Conservation (phyloP, 257 asterid species). For the Ilex aquifolium region DNA sequence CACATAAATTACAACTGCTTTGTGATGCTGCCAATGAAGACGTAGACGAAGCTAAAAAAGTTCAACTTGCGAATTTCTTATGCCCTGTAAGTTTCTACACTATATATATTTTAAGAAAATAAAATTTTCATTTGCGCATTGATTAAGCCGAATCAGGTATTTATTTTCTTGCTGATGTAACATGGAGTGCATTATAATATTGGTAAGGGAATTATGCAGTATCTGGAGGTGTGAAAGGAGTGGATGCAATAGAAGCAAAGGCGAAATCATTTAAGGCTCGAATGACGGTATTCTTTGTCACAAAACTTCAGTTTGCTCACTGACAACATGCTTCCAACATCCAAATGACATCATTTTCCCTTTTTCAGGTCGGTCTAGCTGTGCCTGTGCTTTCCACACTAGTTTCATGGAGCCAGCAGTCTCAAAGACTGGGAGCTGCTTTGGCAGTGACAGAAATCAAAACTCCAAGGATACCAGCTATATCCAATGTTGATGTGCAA, state of each 20-base stretch:
- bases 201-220: constrained; percentile 92
- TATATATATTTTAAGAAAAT: background rate
- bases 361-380: constrained; percentile 72
- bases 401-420: constrained; percentile 95
- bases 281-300: constrained; percentile 54
- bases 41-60: constrained; percentile 83
- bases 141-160: constrained; percentile 1
- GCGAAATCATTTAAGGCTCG: constrained; percentile 96
- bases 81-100: constrained; percentile 59
- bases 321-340: constrained; percentile 4
- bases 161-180: background rate
- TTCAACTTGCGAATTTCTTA: constrained; percentile 93
- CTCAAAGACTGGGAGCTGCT: constrained; percentile 72
- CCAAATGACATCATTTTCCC: constrained; percentile 6
- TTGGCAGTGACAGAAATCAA: constrained; percentile 68
- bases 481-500: constrained; percentile 92
- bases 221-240: constrained; percentile 95
- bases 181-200: constrained; percentile 5
- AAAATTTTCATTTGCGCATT: background rate
- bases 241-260: constrained; percentile 96
- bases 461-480: constrained; percentile 82
- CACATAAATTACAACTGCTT: constrained; percentile 81
- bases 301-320: background rate
- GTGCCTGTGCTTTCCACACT: constrained; percentile 98
- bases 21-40: constrained; percentile 98